Evolutionary conservation across 495 filamentous ascomycete species (phyloP), one percentile per base, ranked within the genome.

Genomic region (Talaromyces borbonicus): DNA sequence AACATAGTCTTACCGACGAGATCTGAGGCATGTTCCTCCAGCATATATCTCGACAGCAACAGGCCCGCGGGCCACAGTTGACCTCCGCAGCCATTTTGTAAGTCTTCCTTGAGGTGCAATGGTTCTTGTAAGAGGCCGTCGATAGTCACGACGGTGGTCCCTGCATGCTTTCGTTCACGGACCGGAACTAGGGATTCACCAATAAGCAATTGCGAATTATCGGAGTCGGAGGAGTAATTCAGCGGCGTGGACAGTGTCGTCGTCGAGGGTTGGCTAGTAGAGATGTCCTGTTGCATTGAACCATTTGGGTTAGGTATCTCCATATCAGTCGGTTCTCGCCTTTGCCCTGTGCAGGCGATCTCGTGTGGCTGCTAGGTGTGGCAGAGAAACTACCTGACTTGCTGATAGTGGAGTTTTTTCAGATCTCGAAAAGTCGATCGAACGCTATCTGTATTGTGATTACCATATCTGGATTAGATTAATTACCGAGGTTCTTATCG

Each of bases 11-110:
- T 79, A 18, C 73, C 68, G 45, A 63, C 58, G 49, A 95, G 53
- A 38, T 73, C 63, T 20, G 73, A 66, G 48, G 66, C 59, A 52
- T 85, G 83, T 50, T 78, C 78, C 40, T 78, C 71, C 27, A 98
- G 68, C 66, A 96, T 69, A 57, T 96, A 93, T 58, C 81, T 86
- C 8, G 82, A 77, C 20, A 98, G 65, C 2, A 89, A 79, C 78
- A 89, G 84, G 8, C 92, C 92, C 1, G 92, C 92, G 0, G 90
- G 92, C 92, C 92, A 97, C 11, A 93, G 68, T 57, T 88, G 83
- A 1, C 92, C 92, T 12, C 92, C 92, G 60, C 90, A 96, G 53
- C 90, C 90, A 54, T 85, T 76, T 43, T 72, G 76, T 11, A 94
- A 71, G 56, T 97, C 87, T 59, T 95, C 87, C 53, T 85, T 83